Percentiles rank a stretch among this genome's conserved stretches.
Evolutionary conservation across 2,329 filamentous ascomycete genomes (phyloP).

Genomic region (Pyricularia sp.): DNA sequence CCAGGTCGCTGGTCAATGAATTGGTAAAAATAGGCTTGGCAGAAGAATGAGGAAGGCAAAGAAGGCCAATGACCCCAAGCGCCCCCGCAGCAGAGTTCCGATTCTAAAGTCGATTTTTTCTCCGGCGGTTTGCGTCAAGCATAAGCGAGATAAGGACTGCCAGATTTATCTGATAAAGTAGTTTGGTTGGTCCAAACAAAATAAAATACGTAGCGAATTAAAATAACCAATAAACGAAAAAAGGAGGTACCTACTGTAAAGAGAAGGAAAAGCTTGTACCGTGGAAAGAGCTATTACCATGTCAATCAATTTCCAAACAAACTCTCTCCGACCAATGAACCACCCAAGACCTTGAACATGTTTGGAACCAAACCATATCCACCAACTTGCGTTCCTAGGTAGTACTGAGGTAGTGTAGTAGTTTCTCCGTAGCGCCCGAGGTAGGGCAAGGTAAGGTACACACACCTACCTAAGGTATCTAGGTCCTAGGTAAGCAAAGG

Average conservation of each 20-base stretch:
- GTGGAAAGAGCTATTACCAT: background rate
- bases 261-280: background rate
- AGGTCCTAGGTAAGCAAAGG: too few relatives aligned
- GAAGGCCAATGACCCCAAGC: background rate
- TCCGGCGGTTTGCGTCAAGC: background rate
- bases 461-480: too few relatives aligned
- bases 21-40: background rate
- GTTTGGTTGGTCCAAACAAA: background rate
- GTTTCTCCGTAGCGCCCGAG: background rate
- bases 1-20: too few relatives aligned
- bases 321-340: too few relatives aligned
- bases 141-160: background rate
- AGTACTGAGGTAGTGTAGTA: too few relatives aligned
- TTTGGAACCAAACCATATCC: too few relatives aligned
- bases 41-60: background rate
- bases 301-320: background rate
- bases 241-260: background rate
- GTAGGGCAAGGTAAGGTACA: background rate
- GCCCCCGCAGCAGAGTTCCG: background rate
- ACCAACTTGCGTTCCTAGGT: too few relatives aligned
- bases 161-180: background rate
- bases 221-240: background rate
- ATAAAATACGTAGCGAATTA: background rate
- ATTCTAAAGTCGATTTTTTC: background rate
- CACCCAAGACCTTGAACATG: too few relatives aligned